A percentile compares a stretch with the other conserved stretches of the same genome.
These are phyloP conservation scores for Aspergillus niger DNA, from an alignment of 2,329 filamentous ascomycete species.

Conservation along the genomic window DNA sequence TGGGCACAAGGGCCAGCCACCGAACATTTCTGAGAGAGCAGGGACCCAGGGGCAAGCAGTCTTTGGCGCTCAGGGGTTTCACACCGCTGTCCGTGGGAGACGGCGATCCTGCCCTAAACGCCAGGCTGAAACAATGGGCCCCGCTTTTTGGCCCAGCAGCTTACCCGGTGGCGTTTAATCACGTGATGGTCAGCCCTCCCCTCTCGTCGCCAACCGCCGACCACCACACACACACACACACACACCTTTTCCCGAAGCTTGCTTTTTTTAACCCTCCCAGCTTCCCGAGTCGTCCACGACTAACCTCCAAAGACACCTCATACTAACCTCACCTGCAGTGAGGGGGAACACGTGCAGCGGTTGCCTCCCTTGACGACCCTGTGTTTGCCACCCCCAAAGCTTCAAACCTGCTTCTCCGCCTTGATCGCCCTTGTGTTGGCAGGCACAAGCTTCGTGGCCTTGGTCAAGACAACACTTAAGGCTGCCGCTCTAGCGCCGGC, in stretches of 20 bases:
- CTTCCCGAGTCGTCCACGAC: neutral
- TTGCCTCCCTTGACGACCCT: neutral
- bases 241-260: neutral
- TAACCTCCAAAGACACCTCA: neutral
- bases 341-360: constrained; percentile 1
- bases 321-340: constrained; percentile 6
- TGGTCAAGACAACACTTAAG: neutral
- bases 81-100: constrained; percentile 16
- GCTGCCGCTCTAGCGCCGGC: neutral
- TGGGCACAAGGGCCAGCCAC: constrained; percentile 6
- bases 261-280: neutral
- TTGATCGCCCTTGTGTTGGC: neutral
- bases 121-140: constrained; percentile 13
- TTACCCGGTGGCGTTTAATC: constrained; percentile 4
- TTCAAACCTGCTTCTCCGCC: neutral
- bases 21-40: constrained; percentile 7
- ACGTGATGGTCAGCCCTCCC: constrained; percentile 7
- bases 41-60: constrained; percentile 18
- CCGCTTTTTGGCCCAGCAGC: constrained; percentile 5
- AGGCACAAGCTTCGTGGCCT: neutral
- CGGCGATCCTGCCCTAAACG: constrained; percentile 17
- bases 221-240: neutral
- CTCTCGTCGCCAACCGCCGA: neutral
- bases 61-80: constrained; percentile 14
- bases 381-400: neutral